Evolutionary conservation across 1,284 basidiomycete species (phyloP).

Genomic region (Cutaneotrichosporon cutaneum): DNA sequence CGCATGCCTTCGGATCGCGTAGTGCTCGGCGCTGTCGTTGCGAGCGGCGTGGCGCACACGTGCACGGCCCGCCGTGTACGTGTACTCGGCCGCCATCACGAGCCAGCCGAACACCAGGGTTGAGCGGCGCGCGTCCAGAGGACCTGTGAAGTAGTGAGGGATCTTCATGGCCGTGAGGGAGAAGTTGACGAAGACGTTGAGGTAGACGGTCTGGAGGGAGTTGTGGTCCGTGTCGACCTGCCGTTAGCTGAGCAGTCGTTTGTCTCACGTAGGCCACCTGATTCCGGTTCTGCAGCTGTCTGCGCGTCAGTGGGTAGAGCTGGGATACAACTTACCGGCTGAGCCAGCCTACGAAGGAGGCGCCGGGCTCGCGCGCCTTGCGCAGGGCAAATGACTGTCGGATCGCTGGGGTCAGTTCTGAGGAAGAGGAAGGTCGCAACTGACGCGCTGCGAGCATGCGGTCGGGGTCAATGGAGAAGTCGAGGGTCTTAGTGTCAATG

Average conservation of each 20-base stretch:
- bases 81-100: slow-evolving; percentile 36
- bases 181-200: slow-evolving; percentile 85
- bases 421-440: slow-evolving; percentile 28
- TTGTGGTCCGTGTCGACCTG: slow-evolving; percentile 72
- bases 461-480: slow-evolving; percentile 71
- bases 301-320: slow-evolving; percentile 7
- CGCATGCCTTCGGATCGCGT: slow-evolving; percentile 57
- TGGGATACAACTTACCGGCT: slow-evolving; percentile 29
- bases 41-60: slow-evolving; percentile 38
- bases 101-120: slow-evolving; percentile 31
- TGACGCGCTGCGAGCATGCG: slow-evolving; percentile 63
- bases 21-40: slow-evolving; percentile 29
- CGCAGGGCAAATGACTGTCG: slow-evolving; percentile 50
- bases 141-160: slow-evolving; percentile 73
- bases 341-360: slow-evolving; percentile 47
- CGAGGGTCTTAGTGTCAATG: slow-evolving; percentile 71
- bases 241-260: slow-evolving; percentile 10
- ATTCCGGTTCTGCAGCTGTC: slow-evolving; percentile 53
- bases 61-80: slow-evolving; percentile 43
- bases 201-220: slow-evolving; percentile 61
- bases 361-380: slow-evolving; percentile 34
- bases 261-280: slow-evolving; percentile 49
- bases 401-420: slow-evolving; percentile 34
- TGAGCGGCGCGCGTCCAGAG: slow-evolving; percentile 30
- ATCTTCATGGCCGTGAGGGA: slow-evolving; percentile 85